Conservation (phyloP, 495 filamentous ascomycete species). For the Penicillium flavigenum region DNA sequence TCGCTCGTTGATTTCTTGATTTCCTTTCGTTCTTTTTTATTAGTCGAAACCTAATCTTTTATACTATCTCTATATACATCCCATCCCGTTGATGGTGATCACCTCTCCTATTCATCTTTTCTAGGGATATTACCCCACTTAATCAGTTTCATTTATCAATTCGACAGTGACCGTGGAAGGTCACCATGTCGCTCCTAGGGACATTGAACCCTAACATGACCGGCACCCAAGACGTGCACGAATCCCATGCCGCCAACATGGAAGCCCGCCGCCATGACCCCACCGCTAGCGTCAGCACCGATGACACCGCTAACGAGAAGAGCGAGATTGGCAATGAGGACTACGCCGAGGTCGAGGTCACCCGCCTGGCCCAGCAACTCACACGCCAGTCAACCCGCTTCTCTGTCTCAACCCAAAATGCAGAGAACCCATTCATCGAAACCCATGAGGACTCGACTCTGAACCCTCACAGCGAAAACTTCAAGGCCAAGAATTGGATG, state of each 20-base stretch:
- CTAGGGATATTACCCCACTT: conserved; percentile 4
- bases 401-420: conserved; percentile 26
- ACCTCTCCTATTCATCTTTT: conserved; percentile 11
- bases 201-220: conserved; percentile 38
- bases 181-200: conserved; percentile 43
- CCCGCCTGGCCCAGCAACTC: conserved; percentile 47
- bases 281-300: conserved; percentile 25
- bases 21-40: conserved; percentile 4
- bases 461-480: conserved; percentile 48
- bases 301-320: conserved; percentile 32
- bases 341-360: conserved; percentile 38
- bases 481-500: conserved; percentile 53
- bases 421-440: conserved; percentile 48
- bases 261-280: conserved; percentile 27
- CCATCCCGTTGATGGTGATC: conserved; percentile 21
- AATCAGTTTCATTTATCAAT: neutral
- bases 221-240: conserved; percentile 11
- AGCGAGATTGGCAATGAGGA: conserved; percentile 32
- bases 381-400: conserved; percentile 48
- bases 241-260: conserved; percentile 13
- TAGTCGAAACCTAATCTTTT: conserved; percentile 1
- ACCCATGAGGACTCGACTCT: conserved; percentile 42
- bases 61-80: neutral
- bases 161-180: conserved; percentile 12
- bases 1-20: neutral